Percentiles rank a stretch among this genome's conserved stretches.
Conservation (phyloP, 257 asterid genomes). For the Linaria vulgaris region DNA sequence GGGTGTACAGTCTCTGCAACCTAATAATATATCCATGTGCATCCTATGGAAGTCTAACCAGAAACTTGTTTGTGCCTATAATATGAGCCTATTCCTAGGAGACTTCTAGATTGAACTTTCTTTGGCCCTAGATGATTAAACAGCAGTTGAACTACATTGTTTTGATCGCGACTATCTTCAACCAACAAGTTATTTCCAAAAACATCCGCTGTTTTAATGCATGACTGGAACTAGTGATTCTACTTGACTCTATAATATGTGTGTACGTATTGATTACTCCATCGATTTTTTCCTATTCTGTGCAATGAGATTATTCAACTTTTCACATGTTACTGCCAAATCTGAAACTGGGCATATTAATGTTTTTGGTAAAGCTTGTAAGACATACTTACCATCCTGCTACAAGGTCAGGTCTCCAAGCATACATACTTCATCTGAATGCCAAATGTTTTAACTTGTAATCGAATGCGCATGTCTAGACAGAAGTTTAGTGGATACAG, state of each 20-base stretch:
- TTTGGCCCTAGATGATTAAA: neutral
- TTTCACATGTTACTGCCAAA: neutral
- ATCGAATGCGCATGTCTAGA: constrained; percentile 4
- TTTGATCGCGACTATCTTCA: constrained; percentile 2
- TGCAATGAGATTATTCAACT: constrained; percentile 1
- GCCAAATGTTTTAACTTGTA: neutral
- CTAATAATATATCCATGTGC: neutral
- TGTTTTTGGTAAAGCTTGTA: neutral
- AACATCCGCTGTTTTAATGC: constrained; percentile 9
- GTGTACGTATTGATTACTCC: neutral
- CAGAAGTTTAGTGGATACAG: constrained; percentile 8
- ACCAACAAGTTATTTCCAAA: neutral
- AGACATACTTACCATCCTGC: neutral
- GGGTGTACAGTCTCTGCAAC: neutral
- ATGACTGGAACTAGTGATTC: constrained; percentile 12
- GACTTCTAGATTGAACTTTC: constrained; percentile 2
- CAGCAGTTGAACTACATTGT: neutral
- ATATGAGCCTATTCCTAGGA: neutral
- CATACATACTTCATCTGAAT: neutral
- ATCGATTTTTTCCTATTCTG: constrained; percentile 4
- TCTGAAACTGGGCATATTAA: neutral
- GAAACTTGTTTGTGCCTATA: neutral
- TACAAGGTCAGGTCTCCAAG: neutral
- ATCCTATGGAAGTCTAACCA: neutral
- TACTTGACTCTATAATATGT: constrained; percentile 6